These are phyloP conservation scores for Oryza glaberrima DNA, from an alignment of 176 grass and related monocot genomes.

Conservation along the genomic window DNA sequence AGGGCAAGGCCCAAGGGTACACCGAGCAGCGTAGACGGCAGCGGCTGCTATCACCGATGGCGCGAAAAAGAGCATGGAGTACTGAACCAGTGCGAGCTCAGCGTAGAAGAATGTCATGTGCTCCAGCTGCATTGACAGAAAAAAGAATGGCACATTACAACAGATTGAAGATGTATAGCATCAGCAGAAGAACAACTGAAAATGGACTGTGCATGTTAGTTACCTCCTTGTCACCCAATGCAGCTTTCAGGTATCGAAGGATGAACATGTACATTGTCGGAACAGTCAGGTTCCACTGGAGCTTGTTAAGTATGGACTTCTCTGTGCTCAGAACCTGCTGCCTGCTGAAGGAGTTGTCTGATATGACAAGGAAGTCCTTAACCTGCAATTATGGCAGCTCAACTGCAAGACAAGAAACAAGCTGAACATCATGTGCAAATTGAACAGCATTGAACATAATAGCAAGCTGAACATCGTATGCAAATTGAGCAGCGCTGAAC, in stretches of 20 bases:
- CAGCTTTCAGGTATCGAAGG: conserved; percentile 62
- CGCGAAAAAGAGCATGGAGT: conserved; percentile 51
- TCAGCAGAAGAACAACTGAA: background rate
- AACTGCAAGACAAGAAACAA: background rate
- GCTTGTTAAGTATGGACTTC: conserved; percentile 60
- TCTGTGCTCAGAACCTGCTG: conserved; percentile 61
- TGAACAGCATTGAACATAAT: too few relatives aligned
- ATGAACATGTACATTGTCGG: conserved; percentile 76
- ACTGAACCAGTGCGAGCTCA: conserved; percentile 67
- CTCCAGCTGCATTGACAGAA: conserved; percentile 56
- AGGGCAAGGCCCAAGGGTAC: conserved; percentile 37
- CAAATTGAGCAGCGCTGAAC: too few relatives aligned
- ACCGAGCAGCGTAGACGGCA: conserved; percentile 46
- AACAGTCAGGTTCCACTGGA: conserved; percentile 80
- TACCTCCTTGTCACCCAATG: conserved; percentile 53
- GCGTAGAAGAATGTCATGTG: conserved; percentile 75
- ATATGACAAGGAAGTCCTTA: conserved; percentile 58
- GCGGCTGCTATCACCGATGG: conserved; percentile 60
- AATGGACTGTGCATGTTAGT: background rate
- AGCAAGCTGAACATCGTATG: too few relatives aligned
- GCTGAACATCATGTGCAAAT: too few relatives aligned
- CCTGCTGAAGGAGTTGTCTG: conserved; percentile 48
- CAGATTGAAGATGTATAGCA: conserved; percentile 4
- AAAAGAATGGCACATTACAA: background rate
- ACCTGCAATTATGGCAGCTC: conserved; percentile 38